Conservation (phyloP, 1,284 basidiomycete genomes). For the Phellopilus nigrolimitatus region DNA sequence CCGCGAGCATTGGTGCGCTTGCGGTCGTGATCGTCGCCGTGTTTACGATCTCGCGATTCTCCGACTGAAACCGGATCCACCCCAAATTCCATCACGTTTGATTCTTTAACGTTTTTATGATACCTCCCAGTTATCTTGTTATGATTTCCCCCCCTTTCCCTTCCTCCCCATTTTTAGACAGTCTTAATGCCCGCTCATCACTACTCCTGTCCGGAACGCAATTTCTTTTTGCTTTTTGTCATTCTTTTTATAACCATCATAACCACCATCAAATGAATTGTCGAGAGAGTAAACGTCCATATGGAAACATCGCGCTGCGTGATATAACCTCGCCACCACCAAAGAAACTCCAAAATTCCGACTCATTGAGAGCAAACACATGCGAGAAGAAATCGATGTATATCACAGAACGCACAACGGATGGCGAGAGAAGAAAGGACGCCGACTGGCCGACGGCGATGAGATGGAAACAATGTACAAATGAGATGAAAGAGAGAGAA, state of each 20-base stretch:
- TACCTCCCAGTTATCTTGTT: constrained; percentile 2
- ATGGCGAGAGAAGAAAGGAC: background rate
- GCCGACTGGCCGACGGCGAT: background rate
- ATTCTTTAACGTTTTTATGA: background rate
- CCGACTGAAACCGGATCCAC: constrained; percentile 26
- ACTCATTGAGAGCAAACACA: background rate
- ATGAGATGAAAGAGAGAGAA: constrained; percentile 16
- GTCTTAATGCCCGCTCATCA: background rate
- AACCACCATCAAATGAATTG: too few species aligned
- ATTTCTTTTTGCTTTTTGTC: background rate
- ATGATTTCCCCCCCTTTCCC: background rate
- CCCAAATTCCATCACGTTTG: background rate
- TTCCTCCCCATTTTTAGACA: constrained; percentile 6
- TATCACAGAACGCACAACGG: constrained; percentile 7
- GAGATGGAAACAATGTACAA: constrained; percentile 14
- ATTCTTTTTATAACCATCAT: constrained; percentile 1
- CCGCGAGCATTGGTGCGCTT: constrained; percentile 92
- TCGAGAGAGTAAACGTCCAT: background rate
- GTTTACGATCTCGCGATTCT: constrained; percentile 76
- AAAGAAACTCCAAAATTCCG: constrained; percentile 3
- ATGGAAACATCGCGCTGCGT: constrained; percentile 3
- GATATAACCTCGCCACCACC: background rate
- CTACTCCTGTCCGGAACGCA: background rate
- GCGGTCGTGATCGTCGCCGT: constrained; percentile 87
- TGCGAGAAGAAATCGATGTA: constrained; percentile 9